Conservation (phyloP, 1,284 basidiomycete species). For the Spongispora temasekensis region DNA sequence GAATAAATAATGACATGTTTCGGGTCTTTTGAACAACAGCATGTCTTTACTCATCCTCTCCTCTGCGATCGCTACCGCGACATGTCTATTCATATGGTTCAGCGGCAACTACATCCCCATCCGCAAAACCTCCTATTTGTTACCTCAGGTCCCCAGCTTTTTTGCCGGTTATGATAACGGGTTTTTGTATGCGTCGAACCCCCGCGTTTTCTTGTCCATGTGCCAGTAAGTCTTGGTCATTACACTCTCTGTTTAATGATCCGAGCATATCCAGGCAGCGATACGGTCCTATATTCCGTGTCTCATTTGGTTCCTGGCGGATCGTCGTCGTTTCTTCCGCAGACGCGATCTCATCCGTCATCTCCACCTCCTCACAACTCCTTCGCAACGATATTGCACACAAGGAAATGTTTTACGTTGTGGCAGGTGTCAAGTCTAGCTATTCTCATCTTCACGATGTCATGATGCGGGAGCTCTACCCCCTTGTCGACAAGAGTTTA, state of each 20-base stretch:
- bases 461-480: constrained; percentile 19
- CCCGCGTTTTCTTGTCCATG: constrained; percentile 16
- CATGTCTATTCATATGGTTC: not conserved
- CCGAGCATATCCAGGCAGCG: constrained; percentile 6
- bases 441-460: constrained; percentile 14
- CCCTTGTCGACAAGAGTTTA: constrained; percentile 21
- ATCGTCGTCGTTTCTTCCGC: constrained; percentile 20
- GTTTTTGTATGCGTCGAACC: constrained; percentile 18
- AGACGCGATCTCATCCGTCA: not conserved
- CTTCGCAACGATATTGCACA: constrained; percentile 20
- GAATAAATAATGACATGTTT: constrained; percentile 14
- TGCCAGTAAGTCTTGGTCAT: constrained; percentile 34
- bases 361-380: constrained; percentile 3
- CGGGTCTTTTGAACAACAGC: not conserved
- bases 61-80: not conserved
- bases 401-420: constrained; percentile 13
- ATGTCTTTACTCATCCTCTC: constrained; percentile 10
- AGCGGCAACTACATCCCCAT: not conserved
- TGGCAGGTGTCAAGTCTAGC: constrained; percentile 16
- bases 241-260: too few relatives aligned
- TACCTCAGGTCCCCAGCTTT: not conserved
- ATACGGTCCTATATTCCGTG: constrained; percentile 16
- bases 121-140: too few relatives aligned
- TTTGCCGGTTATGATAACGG: constrained; percentile 20
- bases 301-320: constrained; percentile 19